Base-by-base conservation (phyloP, 495 filamentous ascomycete species). In the Saxispiralis lemnorum region DNA sequence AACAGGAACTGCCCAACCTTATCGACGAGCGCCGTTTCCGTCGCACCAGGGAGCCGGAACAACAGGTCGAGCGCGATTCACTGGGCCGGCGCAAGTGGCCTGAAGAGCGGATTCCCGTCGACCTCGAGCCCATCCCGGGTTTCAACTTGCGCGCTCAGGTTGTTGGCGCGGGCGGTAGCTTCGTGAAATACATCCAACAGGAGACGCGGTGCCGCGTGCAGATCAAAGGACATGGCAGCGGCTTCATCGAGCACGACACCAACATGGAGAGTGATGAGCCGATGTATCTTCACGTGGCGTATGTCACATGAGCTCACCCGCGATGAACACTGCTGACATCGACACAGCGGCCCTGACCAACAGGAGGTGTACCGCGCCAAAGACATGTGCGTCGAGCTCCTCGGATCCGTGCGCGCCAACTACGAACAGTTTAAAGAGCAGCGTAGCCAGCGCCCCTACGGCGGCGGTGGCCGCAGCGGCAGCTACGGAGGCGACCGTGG, bases 21-120 rank as follows among this genome's bases (percentile, higher is more conserved):
- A 84, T 97, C 31, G 89, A 97, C 49, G 87, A 97, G 57, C 78
- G 89, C 41, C 76, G 89, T 36, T 95, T 97, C 63, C 81, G 86
- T 46, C 83, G 84, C 36, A 83, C 93, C 40, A 7, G 11, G 13
- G 5, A 28, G 9, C 24, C 24, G 24, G 24, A 28, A 28, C 24
- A 28, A 28, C 33, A 70, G 30, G 76, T 95, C n/a, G 89, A 97
- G 59, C 79, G 88, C 43, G 89, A 96, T 56, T 84, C 94, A 58
- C 88, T 78, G 63, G 87, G 88, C 44, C 76, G 89, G 83, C 85
- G 87, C 51, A 95, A 95, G 84, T 96, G 89, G 89, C 89, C 89
- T 7, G 88, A 95, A 55, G 86, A 94, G 61, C 81, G 78, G 45
- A 92, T 97, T 46, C 76, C 84, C 7, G 83, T 96, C 47, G 73